Evolutionary conservation across 129 eudicot species (phyloP), one percentile per base, ranked within the genome.

Genomic region (Pseudognaphalium luteoalbum): DNA sequence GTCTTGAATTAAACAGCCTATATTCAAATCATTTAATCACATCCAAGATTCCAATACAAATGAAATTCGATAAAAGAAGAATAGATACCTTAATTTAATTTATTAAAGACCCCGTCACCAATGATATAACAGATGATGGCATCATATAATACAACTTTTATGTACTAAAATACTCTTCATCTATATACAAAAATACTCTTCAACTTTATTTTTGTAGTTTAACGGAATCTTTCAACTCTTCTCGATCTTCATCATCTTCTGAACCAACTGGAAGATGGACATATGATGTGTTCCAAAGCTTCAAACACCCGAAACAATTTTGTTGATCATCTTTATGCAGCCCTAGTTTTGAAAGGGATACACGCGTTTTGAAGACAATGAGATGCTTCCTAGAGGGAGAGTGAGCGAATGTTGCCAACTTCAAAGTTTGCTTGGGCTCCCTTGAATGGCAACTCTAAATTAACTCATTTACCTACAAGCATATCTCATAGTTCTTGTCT

Each of bases 251-350:
- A 50, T 57, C 62, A 57, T n/a, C 21, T 57, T 57, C 62, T 57
- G 6, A 20, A 6, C 62, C 62, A 57, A 57, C 21, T 5, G 25
- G 11, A 57, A 20, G 62, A 57, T 17, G 25, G 62, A 57, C 62
- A 25, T 64, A 65, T 33, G 70, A 65, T 21, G 28, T 65, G 19
- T 65, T 65, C 3, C 25, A 33, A 30, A 65, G 70, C 41, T 65
- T 50, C 56, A 50, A 17, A 50, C 14, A 50, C 56, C 16, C 44
- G 70, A 33, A 65, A 65, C 42, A 65, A 33, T 8, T 65, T 65
- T 7, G 25, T 65, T 16, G 42, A 65, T 15, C 70, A 33, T 65
- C 19, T 65, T 6, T 65, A 14, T 34, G 37, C 25, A 34, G 70
- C 70, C 33, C 4, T 65, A 6, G 44, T 33, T 29, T 7, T 29